Conservation (phyloP, 2,329 filamentous ascomycete genomes). For the Phaeosphaeriaceae sp. region DNA sequence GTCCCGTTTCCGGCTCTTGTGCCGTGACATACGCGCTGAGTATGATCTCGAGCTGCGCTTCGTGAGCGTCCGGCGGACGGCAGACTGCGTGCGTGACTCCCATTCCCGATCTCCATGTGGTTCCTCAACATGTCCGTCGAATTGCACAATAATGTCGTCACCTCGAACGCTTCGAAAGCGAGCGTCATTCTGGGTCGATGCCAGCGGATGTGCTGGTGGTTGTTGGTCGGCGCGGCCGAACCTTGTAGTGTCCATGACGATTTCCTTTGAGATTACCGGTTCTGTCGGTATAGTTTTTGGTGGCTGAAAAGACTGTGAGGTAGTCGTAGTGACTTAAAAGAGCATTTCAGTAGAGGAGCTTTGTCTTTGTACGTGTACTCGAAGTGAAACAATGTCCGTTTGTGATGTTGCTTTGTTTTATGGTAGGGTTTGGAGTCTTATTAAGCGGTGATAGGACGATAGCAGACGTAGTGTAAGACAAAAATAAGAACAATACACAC, state of each 20-base stretch:
- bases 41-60: constrained; percentile 44
- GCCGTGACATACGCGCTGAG: constrained; percentile 45
- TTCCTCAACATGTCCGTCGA: constrained; percentile 31
- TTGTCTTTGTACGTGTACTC: constrained; percentile 24
- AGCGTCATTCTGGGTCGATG: constrained; percentile 16
- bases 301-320: constrained; percentile 13
- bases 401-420: constrained; percentile 33
- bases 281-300: constrained; percentile 5
- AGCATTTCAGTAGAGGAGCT: constrained; percentile 28
- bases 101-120: constrained; percentile 24
- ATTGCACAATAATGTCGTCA: constrained; percentile 36
- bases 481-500: constrained; percentile 17
- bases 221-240: constrained; percentile 18
- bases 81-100: constrained; percentile 35
- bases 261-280: constrained; percentile 5
- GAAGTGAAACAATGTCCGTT: constrained; percentile 37
- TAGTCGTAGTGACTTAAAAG: constrained; percentile 4
- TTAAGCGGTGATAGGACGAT: constrained; percentile 18
- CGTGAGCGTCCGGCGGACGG: constrained; percentile 34
- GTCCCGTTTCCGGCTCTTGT: constrained; percentile 67
- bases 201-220: constrained; percentile 11
- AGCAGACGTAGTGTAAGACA: constrained; percentile 6
- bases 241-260: constrained; percentile 27
- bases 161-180: constrained; percentile 17
- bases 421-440: constrained; percentile 27